A percentile compares a stretch with the other conserved stretches of the same genome.
Conservation (phyloP, 2,329 filamentous ascomycete genomes). For the Diplodia intermedia region DNA sequence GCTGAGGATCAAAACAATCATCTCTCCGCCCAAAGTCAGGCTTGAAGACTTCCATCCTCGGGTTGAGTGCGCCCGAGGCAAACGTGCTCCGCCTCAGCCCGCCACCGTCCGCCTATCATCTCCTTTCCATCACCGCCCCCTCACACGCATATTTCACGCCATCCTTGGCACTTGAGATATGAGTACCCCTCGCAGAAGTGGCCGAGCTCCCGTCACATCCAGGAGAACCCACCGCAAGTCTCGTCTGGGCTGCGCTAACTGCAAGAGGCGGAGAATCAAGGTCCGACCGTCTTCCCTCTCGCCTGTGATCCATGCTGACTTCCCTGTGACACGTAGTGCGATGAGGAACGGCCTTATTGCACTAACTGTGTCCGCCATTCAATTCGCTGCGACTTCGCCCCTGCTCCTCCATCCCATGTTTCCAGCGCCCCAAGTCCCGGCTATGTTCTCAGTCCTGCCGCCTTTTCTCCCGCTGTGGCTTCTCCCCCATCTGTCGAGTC, state of each 20-base stretch:
- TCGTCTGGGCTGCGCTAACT: constrained; percentile 23
- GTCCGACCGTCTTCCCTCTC: not conserved
- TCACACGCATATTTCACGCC: not conserved
- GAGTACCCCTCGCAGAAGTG: not conserved
- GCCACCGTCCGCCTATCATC: not conserved
- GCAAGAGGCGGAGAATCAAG: constrained; percentile 28
- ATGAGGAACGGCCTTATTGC: constrained; percentile 42
- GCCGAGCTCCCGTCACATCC: not conserved
- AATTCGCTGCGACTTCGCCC: constrained; percentile 39
- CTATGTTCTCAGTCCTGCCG: constrained; percentile 14
- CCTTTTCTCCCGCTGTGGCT: constrained; percentile 29
- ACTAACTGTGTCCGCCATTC: constrained; percentile 43
- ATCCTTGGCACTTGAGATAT: not conserved
- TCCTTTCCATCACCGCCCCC: not conserved
- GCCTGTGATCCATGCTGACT: not conserved
- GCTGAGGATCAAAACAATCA: too few relatives aligned
- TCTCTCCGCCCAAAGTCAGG: not conserved
- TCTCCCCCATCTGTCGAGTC: not conserved
- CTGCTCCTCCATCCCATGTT: constrained; percentile 9
- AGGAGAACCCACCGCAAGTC: constrained; percentile 23
- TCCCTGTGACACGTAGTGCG: constrained; percentile 36
- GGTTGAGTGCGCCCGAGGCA: not conserved
- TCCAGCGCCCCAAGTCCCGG: constrained; percentile 3
- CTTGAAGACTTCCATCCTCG: not conserved
- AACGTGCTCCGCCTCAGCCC: not conserved